phyloP scores from a whole-genome alignment of 768 basidiomycete genomes.

The Favolaschia claudopus region DNA sequence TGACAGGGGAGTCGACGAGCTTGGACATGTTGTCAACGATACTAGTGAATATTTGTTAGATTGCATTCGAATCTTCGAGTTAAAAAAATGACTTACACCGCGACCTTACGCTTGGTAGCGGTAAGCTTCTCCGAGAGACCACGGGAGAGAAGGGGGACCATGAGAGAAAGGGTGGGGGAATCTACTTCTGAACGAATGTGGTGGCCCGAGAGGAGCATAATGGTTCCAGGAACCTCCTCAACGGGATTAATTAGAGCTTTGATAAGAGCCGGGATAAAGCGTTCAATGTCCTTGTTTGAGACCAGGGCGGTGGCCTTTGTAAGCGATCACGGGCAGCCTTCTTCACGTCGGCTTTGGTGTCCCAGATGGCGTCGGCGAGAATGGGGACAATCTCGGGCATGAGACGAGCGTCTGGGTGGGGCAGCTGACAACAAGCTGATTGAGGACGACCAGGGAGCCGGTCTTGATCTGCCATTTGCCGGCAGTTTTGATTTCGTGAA shows the following conservation, averaged over 20 bases:
- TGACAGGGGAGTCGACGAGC: slow-evolving; percentile 93
- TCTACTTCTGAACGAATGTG: slow-evolving; percentile 99
- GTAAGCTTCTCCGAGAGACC: slow-evolving; percentile 95
- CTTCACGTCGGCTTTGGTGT: slow-evolving; percentile 98
- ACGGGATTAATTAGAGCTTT: slow-evolving; percentile 98
- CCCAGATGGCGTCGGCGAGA: slow-evolving; percentile 96
- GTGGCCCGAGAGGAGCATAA: slow-evolving; percentile 95
- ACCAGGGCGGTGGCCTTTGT: slow-evolving; percentile 94
- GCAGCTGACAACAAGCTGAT: slow-evolving; percentile 87
- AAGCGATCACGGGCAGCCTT: slow-evolving; percentile 94
- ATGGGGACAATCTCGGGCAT: slow-evolving; percentile 96
- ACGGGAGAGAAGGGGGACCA: slow-evolving; percentile 95
- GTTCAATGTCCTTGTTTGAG: slow-evolving; percentile 98
- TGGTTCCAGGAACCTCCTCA: slow-evolving; percentile 97
- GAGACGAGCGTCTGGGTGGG: slow-evolving; percentile 86
- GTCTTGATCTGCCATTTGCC: slow-evolving; percentile 99
- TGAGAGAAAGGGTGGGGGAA: slow-evolving; percentile 94
- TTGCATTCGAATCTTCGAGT: slow-evolving; percentile 28
- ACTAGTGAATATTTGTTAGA: slow-evolving; percentile 48
- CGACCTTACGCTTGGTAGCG: slow-evolving; percentile 96
- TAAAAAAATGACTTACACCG: slow-evolving; percentile 69
- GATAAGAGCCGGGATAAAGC: slow-evolving; percentile 97
- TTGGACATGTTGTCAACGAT: slow-evolving; percentile 99
- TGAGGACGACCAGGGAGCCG: slow-evolving; percentile 80
- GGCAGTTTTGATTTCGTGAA: slow-evolving; percentile 92